Base-by-base conservation (phyloP, 164 flowering plant species). In the Malania oleifera region DNA sequence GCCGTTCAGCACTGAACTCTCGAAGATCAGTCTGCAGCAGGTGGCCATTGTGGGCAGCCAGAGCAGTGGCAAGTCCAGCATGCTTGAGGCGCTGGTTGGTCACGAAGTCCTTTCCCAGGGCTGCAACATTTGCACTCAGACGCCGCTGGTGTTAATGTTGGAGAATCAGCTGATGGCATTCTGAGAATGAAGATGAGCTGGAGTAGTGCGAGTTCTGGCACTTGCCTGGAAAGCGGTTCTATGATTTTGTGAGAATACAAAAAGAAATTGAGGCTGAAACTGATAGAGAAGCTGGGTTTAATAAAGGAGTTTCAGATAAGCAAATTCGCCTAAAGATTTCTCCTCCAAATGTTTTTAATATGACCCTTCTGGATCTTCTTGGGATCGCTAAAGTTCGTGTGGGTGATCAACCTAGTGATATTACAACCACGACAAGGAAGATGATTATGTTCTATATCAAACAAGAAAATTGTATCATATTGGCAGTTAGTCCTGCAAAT, bases 401-500 rank as follows among this genome's bases (percentile, higher is more conserved):
- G 26, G 83, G 83, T 34, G 82, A 82, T 55, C 86, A 82, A 56
- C 86, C 86, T 2, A 40, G 57, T 59, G 83, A 82, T 68, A 77
- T 79, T 12, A 83, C 77, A 41, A 70, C 69, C 49, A 66, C 74
- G 35, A 73, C 79, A 27, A 73, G 82, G 56, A 75, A 63, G 18
- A 75, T 82, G 80, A 82, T 82, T 54, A 64, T 75, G 74, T 63
- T 72, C 1, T 77, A 77, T 41, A 77, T 77, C 38, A 73, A 68
- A 28, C 72, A 34, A 4, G 64, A 57, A 52, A 73, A 46, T 25
- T 79, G 80, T 61, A 47, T 82, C 26, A 82, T 82, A 57, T 63
- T 82, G 69, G 83, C 86, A 18, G 86, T 82, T 44, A 73, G 69
- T 12, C 80, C 86, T 0, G 86, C 82, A 47, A 82, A 82, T 73